These are phyloP conservation scores for Coemansia sp. DNA, from an alignment of 192 early-diverging fungal species.

Conservation along the genomic window DNA sequence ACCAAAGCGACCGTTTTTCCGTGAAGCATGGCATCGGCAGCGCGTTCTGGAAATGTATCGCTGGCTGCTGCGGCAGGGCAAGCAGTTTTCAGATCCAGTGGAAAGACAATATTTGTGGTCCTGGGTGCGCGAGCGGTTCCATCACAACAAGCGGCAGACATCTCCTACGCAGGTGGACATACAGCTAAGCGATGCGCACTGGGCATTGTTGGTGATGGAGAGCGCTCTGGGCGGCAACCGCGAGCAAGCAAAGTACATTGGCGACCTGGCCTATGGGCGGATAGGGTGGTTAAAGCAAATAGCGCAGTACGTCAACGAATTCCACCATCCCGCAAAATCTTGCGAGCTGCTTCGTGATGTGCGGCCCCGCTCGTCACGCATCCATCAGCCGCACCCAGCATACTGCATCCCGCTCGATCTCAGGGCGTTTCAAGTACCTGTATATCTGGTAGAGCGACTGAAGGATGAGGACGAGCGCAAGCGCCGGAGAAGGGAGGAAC, in stretches of 20 bases:
- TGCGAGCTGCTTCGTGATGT: constrained; percentile 34
- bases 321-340: constrained; percentile 34
- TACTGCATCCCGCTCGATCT: constrained; percentile 41
- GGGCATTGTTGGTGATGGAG: constrained; percentile 12
- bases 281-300: constrained; percentile 35
- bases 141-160: constrained; percentile 33
- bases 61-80: constrained; percentile 17
- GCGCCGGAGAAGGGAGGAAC: background rate
- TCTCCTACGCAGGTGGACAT: constrained; percentile 15
- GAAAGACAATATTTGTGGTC: constrained; percentile 41
- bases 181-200: constrained; percentile 25
- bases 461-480: constrained; percentile 12
- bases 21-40: constrained; percentile 9
- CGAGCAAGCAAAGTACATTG: constrained; percentile 16
- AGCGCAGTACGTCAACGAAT: constrained; percentile 16
- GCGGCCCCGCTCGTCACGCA: constrained; percentile 21
- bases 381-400: constrained; percentile 37
- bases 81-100: constrained; percentile 30
- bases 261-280: constrained; percentile 47
- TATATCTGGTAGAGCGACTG: constrained; percentile 14
- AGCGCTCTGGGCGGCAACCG: constrained; percentile 9
- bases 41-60: constrained; percentile 20
- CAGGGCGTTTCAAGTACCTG: constrained; percentile 25
- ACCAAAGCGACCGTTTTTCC: constrained; percentile 34
- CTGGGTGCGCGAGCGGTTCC: constrained; percentile 51